Percentiles rank a stretch among this genome's conserved stretches.
These are phyloP conservation scores for Alternaria metachromatica DNA, from an alignment of 2,329 filamentous ascomycete genomes.

Conservation along the genomic window DNA sequence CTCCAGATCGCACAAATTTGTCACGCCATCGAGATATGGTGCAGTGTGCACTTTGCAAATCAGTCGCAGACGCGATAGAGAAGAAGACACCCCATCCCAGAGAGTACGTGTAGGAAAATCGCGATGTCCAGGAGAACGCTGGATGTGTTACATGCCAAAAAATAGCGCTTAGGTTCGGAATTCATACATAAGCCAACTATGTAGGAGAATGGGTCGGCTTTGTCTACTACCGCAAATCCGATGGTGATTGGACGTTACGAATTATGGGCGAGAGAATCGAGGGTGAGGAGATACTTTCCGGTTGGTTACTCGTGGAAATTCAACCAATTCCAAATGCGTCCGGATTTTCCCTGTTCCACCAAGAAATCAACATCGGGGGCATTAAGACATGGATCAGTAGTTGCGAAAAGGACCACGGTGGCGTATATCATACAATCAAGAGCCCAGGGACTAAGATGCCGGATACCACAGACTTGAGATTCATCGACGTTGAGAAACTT, in stretches of 20 bases:
- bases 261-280: not conserved
- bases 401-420: not conserved
- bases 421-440: not conserved
- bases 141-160: not conserved
- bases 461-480: not conserved
- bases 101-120: not conserved
- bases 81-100: rapidly evolving
- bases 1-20: not conserved
- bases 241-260: rapidly evolving
- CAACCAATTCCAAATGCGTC: not conserved
- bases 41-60: not conserved
- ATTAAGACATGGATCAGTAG: not conserved
- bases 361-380: not conserved
- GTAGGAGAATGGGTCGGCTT: not conserved
- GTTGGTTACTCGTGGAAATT: too few relatives aligned
- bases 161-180: rapidly evolving
- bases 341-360: not conserved
- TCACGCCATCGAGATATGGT: not conserved
- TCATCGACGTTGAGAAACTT: not conserved
- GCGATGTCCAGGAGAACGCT: not conserved
- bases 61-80: not conserved
- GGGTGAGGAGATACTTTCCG: too few relatives aligned
- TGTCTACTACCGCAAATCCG: rapidly evolving
- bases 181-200: rapidly evolving
- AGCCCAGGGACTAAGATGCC: not conserved